A percentile compares a stretch with the other conserved stretches of the same genome.
These are phyloP conservation scores for Papiliotrema nemorosa DNA, from an alignment of 1,284 basidiomycete genomes.

Conservation along the genomic window DNA sequence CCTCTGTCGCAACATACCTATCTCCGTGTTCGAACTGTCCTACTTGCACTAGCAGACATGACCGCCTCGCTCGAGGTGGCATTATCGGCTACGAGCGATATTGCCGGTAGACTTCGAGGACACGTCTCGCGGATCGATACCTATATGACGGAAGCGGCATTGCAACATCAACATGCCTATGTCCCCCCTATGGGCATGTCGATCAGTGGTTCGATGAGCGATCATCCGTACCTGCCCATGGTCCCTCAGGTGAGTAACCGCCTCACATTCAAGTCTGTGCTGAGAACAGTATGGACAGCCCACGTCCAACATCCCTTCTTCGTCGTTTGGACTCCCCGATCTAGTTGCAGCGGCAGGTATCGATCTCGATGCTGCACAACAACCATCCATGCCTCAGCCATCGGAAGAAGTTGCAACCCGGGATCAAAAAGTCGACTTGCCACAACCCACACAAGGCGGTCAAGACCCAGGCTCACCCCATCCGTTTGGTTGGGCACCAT, in stretches of 20 bases:
- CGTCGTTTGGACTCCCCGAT: too few species aligned
- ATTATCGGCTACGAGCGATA: slow-evolving; percentile 26
- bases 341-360: too few species aligned
- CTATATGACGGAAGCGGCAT: slow-evolving; percentile 38
- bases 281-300: background rate
- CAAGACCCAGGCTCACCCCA: background rate
- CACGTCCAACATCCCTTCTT: background rate
- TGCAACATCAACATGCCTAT: background rate
- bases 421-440: too few species aligned
- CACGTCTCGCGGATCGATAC: slow-evolving; percentile 45
- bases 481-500: background rate
- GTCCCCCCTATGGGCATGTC: too few species aligned
- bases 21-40: slow-evolving; percentile 42
- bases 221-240: background rate
- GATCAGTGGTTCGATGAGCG: too few species aligned
- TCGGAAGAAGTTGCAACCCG: too few species aligned
- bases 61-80: slow-evolving; percentile 33
- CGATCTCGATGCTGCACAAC: too few species aligned
- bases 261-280: background rate
- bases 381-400: too few species aligned
- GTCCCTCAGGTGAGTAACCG: background rate
- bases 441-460: too few species aligned
- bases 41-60: slow-evolving; percentile 41
- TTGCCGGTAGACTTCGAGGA: slow-evolving; percentile 33
- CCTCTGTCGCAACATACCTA: slow-evolving; percentile 41